Conservation (phyloP, 2,329 filamentous ascomycete genomes). For the Monilinia laxa region DNA sequence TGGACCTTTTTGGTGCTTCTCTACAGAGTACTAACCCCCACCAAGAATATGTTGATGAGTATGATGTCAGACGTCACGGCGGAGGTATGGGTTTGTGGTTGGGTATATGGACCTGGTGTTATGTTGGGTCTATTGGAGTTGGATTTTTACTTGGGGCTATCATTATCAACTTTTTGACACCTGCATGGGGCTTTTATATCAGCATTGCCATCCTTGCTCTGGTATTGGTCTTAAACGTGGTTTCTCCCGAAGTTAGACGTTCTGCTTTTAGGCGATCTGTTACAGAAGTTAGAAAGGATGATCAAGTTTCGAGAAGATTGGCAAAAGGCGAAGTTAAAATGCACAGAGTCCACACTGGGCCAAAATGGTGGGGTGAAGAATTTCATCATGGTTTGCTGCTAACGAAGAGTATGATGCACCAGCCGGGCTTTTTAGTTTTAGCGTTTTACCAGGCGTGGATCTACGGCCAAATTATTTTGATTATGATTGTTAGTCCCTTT, state of each 20-base stretch:
- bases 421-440: constrained; percentile 71
- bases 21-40: constrained; percentile 71
- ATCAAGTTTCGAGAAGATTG: constrained; percentile 56
- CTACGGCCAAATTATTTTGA: constrained; percentile 71
- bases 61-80: constrained; percentile 71
- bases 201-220: constrained; percentile 65
- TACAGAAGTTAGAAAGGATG: constrained; percentile 58
- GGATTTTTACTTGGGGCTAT: constrained; percentile 71
- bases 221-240: constrained; percentile 66
- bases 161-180: constrained; percentile 63
- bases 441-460: constrained; percentile 76
- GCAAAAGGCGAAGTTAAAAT: constrained; percentile 74
- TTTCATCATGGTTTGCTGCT: constrained; percentile 68
- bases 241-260: constrained; percentile 70
- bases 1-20: constrained; percentile 75
- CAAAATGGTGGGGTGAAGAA: constrained; percentile 76
- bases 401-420: constrained; percentile 67
- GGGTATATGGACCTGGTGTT: constrained; percentile 76
- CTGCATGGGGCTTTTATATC: constrained; percentile 75
- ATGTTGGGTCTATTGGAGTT: constrained; percentile 67
- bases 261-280: constrained; percentile 68
- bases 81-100: constrained; percentile 80
- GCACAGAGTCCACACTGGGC: constrained; percentile 69
- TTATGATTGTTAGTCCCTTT: constrained; percentile 60
- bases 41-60: constrained; percentile 65